A percentile compares a stretch with the other conserved stretches of the same genome.
Conservation (phyloP, 371 early-diverging fungal species). For the Syncephalis plumigaleata region DNA sequence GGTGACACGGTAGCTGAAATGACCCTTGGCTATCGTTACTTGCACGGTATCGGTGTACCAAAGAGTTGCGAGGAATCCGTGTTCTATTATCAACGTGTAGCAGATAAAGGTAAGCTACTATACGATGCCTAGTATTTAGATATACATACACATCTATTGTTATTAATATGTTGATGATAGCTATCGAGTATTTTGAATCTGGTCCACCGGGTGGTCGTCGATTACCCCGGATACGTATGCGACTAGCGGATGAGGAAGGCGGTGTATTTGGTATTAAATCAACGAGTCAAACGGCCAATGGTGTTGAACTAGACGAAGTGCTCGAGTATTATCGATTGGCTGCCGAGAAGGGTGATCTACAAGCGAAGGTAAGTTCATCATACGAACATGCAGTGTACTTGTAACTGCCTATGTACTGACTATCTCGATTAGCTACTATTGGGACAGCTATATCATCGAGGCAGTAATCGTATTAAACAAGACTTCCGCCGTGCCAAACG, state of each 20-base stretch:
- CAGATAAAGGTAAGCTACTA: slow-evolving; percentile 39
- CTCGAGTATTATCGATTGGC: slow-evolving; percentile 56
- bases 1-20: slow-evolving; percentile 58
- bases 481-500: slow-evolving; percentile 41
- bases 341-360: slow-evolving; percentile 46
- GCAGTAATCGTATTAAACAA: slow-evolving; percentile 38
- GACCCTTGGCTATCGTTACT: slow-evolving; percentile 70
- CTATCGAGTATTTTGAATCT: slow-evolving; percentile 35
- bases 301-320: slow-evolving; percentile 45
- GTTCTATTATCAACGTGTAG: slow-evolving; percentile 59
- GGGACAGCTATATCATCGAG: slow-evolving; percentile 65
- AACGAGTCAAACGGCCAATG: slow-evolving; percentile 15
- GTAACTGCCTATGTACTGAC: slow-evolving; percentile 20
- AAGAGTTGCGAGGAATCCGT: slow-evolving; percentile 60
- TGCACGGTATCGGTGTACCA: slow-evolving; percentile 64
- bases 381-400: background rate
- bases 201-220: slow-evolving; percentile 78
- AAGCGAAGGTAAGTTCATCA: slow-evolving; percentile 27
- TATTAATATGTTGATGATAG: slow-evolving; percentile 14
- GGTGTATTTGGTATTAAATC: slow-evolving; percentile 71
- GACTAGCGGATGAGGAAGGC: slow-evolving; percentile 63
- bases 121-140: background rate
- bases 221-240: slow-evolving; percentile 39
- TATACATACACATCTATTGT: too few relatives aligned
- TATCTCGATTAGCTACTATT: slow-evolving; percentile 9